Evolutionary conservation across 2,329 filamentous ascomycete genomes (phyloP), one percentile per base, ranked within the genome.

Genomic region (Pseudocercospora eumusae): DNA sequence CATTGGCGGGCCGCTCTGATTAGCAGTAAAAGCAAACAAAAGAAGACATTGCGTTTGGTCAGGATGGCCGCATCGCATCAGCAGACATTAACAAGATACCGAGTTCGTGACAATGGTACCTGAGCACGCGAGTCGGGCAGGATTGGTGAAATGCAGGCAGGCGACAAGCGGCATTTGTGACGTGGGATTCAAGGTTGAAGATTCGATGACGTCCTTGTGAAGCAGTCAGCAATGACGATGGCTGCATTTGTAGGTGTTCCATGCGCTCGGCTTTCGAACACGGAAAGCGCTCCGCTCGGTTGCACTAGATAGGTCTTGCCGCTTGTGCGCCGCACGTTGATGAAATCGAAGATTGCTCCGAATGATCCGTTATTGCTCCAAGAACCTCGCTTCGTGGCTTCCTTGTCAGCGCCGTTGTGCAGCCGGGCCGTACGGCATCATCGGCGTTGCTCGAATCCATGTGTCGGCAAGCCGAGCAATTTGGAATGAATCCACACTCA

Each of bases 391-490:
- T 52, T 52, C 47, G 25, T 23, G 21, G 23, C 11, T 28, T 27
- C 25, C 47, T n/a, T 27, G 47, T 52, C 25, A 28, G 25, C 47
- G 47, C 47, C 47, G 20, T 25, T n/a, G 15, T 9, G 23, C 15
- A 25, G 15, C 23, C 47, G 47, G 47, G 47, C 47, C 47, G 47
- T 10, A n/a, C 47, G 47, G 47, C 25, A 28, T 28, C 47, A 28
- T 31, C 47, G 47, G 47, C 21, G 25, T 27, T n/a, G 15, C 21
- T 52, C 21, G 20, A 28, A n/a, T 15, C 21, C 21, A 15, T 15
- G 47, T 52, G 47, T 54, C 52, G 52, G 52, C 28, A 54, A 36
- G 27, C 52, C 52, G 52, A 54, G 28, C 52, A 54, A 54, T 54
- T 54, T 54, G 28, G 28, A 54, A 54, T 33, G 27, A n/a, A 13